These are phyloP conservation scores for Ophiostoma fasciatum DNA, from an alignment of 2,329 filamentous ascomycete genomes.

Conservation along the genomic window DNA sequence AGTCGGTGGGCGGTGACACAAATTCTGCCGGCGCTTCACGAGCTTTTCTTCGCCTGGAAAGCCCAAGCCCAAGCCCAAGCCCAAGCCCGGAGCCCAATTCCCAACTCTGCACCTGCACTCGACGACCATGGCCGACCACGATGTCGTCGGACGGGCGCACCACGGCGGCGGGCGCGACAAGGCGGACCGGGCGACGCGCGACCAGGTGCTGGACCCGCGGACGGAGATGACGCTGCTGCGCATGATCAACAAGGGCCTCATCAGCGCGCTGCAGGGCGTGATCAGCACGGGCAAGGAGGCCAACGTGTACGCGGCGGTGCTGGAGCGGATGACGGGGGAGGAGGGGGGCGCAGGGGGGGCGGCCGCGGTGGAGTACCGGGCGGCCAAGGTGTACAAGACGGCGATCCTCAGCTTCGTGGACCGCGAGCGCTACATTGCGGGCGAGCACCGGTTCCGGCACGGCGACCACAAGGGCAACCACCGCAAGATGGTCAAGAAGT, in stretches of 20 bases:
- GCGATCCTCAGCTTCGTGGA: slow-evolving; percentile 97
- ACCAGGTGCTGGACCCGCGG: slow-evolving; percentile 85
- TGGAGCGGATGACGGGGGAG: slow-evolving; percentile 29
- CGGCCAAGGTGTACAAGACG: slow-evolving; percentile 98
- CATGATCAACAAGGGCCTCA: slow-evolving; percentile 83
- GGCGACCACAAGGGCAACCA: slow-evolving; percentile 93
- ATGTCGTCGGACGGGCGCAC: slow-evolving; percentile 8
- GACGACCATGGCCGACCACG: no score
- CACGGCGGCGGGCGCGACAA: slow-evolving; percentile 41
- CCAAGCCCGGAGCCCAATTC: no score
- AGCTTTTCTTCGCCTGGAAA: no score
- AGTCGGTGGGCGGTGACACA: no score
- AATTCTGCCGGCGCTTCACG: no score
- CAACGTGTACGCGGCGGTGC: slow-evolving; percentile 87
- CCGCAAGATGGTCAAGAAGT: slow-evolving; percentile 93
- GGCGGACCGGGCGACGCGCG: slow-evolving; percentile 81
- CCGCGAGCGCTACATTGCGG: slow-evolving; percentile 85
- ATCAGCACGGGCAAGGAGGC: slow-evolving; percentile 96
- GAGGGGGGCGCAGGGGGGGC: slow-evolving; percentile 7
- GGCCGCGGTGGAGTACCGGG: slow-evolving; percentile 57
- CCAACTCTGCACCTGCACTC: no score
- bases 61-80: no score
- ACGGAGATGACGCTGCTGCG: slow-evolving; percentile 93
- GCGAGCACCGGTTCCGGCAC: slow-evolving; percentile 80
- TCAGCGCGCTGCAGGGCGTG: slow-evolving; percentile 87